Evolutionary conservation across 345 rosid species (phyloP).

Genomic region (Boechera retrofracta): DNA sequence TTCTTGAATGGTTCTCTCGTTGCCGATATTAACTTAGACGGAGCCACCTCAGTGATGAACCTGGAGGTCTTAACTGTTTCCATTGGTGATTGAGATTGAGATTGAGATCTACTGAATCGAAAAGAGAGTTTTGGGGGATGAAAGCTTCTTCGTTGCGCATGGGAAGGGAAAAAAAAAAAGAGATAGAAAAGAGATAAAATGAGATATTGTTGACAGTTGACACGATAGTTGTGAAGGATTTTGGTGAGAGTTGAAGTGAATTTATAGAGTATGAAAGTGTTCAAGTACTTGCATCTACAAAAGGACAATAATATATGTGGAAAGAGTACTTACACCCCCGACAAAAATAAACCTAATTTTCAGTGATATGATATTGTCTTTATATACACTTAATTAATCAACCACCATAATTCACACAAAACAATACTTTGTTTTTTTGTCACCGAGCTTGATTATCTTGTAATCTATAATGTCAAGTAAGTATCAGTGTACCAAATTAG

Average conservation of each 20-base stretch:
- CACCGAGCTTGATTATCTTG: slow-evolving; percentile 1
- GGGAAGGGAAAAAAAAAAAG: background rate
- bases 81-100: slow-evolving; percentile 23
- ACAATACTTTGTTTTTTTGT: background rate
- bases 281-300: slow-evolving; percentile 5
- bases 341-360: slow-evolving; percentile 17
- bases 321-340: slow-evolving; percentile 13
- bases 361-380: background rate
- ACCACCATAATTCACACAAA: slow-evolving; percentile 15
- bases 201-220: background rate
- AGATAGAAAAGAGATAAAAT: background rate
- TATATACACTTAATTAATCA: background rate
- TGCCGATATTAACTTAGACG: slow-evolving; percentile 47
- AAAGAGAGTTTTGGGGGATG: slow-evolving; percentile 14
- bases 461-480: slow-evolving; percentile 8
- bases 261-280: slow-evolving; percentile 22
- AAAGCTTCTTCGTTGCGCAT: slow-evolving; percentile 37
- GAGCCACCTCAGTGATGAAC: slow-evolving; percentile 60
- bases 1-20: slow-evolving; percentile 50
- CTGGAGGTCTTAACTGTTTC: slow-evolving; percentile 39
- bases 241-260: slow-evolving; percentile 19
- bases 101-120: slow-evolving; percentile 6
- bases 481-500: slow-evolving; percentile 18
- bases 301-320: slow-evolving; percentile 19
- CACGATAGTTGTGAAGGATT: slow-evolving; percentile 23